These are phyloP conservation scores for Urostyla sp. DNA, from an alignment of 73 alveolate genomes.

Conservation along the genomic window DNA sequence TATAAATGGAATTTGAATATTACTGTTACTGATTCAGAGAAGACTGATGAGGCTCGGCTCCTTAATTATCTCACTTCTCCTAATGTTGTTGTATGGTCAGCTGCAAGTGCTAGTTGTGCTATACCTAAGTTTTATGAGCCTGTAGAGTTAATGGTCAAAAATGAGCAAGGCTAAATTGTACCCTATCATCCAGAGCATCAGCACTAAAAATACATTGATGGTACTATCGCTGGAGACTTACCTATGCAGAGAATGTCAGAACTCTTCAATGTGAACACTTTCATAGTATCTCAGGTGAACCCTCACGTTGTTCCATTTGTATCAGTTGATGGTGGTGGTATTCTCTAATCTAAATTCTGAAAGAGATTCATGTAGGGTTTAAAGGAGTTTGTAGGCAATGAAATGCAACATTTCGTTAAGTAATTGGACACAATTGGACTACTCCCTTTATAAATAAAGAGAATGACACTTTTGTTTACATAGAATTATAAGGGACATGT, in stretches of 20 bases:
- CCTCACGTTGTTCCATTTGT: slow-evolving; percentile 79
- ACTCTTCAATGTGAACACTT: slow-evolving; percentile 79
- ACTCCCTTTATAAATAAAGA: slow-evolving; percentile 28
- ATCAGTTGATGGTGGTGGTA: slow-evolving; percentile 73
- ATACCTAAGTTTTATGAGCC: slow-evolving; percentile 76
- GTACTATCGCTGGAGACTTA: slow-evolving; percentile 70
- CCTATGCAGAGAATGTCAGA: slow-evolving; percentile 83
- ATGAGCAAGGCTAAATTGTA: slow-evolving; percentile 55
- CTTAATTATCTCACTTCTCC: slow-evolving; percentile 84
- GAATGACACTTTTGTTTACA: slow-evolving; percentile 45
- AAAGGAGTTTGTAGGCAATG: slow-evolving; percentile 58
- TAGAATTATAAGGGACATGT: slow-evolving; percentile 73
- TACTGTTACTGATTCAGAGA: slow-evolving; percentile 61
- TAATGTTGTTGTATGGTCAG: slow-evolving; percentile 73
- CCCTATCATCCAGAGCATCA: slow-evolving; percentile 53
- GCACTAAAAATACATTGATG: slow-evolving; percentile 65
- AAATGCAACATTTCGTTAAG: slow-evolving; percentile 51
- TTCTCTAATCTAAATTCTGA: slow-evolving; percentile 43
- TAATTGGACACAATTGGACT: slow-evolving; percentile 44
- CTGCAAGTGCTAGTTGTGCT: slow-evolving; percentile 74
- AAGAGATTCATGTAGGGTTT: slow-evolving; percentile 25
- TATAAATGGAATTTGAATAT: slow-evolving; percentile 72
- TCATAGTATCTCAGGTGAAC: slow-evolving; percentile 73
- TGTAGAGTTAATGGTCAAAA: slow-evolving; percentile 70
- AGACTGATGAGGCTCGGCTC: slow-evolving; percentile 62